Base-by-base conservation (phyloP, 2,329 filamentous ascomycete genomes). In the Tolypocladium pustulatum region DNA sequence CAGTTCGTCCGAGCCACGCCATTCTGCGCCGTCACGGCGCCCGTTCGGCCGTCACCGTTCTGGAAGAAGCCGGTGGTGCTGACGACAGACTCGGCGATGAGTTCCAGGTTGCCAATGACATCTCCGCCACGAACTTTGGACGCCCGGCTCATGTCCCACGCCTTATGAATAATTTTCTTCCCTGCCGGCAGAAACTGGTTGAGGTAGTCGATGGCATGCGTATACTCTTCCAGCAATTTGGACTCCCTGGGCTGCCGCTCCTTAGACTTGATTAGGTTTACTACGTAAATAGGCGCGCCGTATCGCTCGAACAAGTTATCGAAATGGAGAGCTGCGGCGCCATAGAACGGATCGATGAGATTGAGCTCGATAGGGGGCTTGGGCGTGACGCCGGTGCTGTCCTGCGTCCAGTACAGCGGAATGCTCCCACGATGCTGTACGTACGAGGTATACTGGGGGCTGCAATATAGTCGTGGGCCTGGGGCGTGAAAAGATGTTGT, bases 101-200 rank as follows among this genome's bases (percentile, higher is more conserved):
- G 80, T 71, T 99, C 94, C 4, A 99, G 81, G 1, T 89, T 96
- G 30, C 88, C 88, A 65, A 99, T 97, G 2, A 99, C 94, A 74
- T 99, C 92, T 67, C 95, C 89, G 59, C 94, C 92, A 40, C 90
- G 87, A 65, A 87, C 85, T 74, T 99, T 99, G 22, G 93, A 91
- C 6, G 94, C 93, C 60, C 94, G 83, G 61, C 92, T 96, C 94
- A 99, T 99, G 70, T 99, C 94, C 85, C 94, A 99, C 3, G 93
- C 91, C 66, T 94, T 91, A 71, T 99, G 93, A 12, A 93, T 84
- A 56, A 99, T 96, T 69, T 90, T 91, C 68, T 92, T 90, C 58
- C 86, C 87, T 2, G 80, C 75, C 0, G 94, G 93, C 2, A 99
- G 78, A 60, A 95, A 96, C 69, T 97, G 93, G 64, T 97, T 99